A percentile compares a stretch with the other conserved stretches of the same genome.
Evolutionary conservation across 2,329 filamentous ascomycete species (phyloP).

Genomic region (Fusarium sp.): DNA sequence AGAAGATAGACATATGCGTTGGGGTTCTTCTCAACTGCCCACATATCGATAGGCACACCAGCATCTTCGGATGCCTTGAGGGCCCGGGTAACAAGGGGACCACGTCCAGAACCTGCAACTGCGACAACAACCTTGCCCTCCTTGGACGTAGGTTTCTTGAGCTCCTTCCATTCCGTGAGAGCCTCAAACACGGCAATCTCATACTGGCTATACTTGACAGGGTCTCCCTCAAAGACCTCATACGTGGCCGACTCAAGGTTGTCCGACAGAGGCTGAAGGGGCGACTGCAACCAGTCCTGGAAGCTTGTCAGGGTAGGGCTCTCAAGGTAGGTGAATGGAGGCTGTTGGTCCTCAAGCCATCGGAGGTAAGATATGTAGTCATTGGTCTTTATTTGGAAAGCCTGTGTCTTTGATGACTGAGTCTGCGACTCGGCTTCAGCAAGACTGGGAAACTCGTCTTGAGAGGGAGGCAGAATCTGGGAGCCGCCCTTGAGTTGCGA

Average conservation of each 20-base stretch:
- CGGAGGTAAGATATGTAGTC: conserved; percentile 81
- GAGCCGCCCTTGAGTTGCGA: conserved; percentile 45
- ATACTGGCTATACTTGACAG: conserved; percentile 97
- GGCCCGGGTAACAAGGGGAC: conserved; percentile 88
- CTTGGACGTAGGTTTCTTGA: conserved; percentile 77
- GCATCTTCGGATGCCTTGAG: conserved; percentile 81
- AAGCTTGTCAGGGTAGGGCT: conserved; percentile 64
- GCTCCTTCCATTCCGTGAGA: conserved; percentile 78
- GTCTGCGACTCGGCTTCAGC: conserved; percentile 67
- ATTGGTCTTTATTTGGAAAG: conserved; percentile 43
- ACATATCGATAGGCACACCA: conserved; percentile 83
- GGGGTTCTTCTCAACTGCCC: conserved; percentile 97
- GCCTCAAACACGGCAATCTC: conserved; percentile 85
- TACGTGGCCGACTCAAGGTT: conserved; percentile 98
- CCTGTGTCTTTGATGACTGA: conserved; percentile 27
- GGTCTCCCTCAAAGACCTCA: conserved; percentile 98
- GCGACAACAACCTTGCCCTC: conserved; percentile 83
- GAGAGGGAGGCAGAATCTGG: conserved; percentile 50
- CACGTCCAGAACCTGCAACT: conserved; percentile 92
- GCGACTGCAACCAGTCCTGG: conserved; percentile 97
- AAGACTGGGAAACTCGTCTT: conserved; percentile 73
- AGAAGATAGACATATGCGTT: conserved; percentile 96
- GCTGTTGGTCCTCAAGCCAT: conserved; percentile 85
- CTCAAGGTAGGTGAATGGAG: conserved; percentile 65
- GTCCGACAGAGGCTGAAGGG: conserved; percentile 92